These are phyloP conservation scores for Guadua angustifolia DNA, from an alignment of 176 grass and related monocot species.

Conservation along the genomic window DNA sequence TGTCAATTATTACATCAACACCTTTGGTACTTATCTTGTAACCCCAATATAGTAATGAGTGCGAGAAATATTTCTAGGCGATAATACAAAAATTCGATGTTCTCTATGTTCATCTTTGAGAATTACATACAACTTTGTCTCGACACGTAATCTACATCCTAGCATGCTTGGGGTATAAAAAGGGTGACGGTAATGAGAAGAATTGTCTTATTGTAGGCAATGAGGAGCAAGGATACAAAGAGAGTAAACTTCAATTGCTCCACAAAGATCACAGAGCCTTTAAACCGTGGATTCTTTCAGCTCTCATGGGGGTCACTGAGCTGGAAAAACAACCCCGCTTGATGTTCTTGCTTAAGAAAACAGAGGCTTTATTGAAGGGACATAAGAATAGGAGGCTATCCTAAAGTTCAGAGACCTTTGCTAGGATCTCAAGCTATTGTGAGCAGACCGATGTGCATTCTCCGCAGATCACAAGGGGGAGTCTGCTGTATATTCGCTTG, in stretches of 20 bases:
- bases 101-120: too few species aligned
- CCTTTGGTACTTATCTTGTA: conserved; percentile 51
- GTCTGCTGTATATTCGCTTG: conserved; percentile 76
- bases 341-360: conserved; percentile 83
- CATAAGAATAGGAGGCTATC: conserved; percentile 75
- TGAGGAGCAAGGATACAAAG: conserved; percentile 52
- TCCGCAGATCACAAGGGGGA: conserved; percentile 69
- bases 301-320: conserved; percentile 76
- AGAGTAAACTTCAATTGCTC: conserved; percentile 67
- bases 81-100: too few species aligned
- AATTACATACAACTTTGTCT: too few species aligned
- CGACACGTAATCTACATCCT: too few species aligned
- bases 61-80: too few species aligned
- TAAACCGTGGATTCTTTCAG: conserved; percentile 66
- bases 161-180: too few species aligned
- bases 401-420: conserved; percentile 75
- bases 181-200: too few species aligned
- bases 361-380: conserved; percentile 70
- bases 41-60: neutral
- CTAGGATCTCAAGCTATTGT: conserved; percentile 82
- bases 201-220: too few species aligned
- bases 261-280: conserved; percentile 75
- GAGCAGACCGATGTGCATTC: conserved; percentile 81
- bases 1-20: conserved; percentile 80
- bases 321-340: conserved; percentile 81